phyloP scores from a whole-genome alignment of 805 yeast genomes.

The Ogataea wickerhamii region DNA sequence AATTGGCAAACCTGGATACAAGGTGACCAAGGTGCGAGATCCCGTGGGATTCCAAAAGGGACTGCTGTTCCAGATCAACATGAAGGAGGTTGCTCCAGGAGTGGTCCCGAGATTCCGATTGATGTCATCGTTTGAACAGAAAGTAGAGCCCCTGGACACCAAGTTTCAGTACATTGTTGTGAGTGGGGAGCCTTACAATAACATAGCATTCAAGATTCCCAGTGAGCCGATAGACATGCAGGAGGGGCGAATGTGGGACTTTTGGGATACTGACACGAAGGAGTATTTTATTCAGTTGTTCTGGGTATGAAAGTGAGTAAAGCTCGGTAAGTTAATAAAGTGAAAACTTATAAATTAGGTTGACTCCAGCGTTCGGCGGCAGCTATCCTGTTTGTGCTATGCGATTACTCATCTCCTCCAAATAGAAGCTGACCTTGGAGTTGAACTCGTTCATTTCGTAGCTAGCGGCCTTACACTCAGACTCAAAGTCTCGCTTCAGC shows the following conservation, averaged over 20 bases:
- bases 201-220: constrained; percentile 72
- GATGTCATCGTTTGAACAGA: constrained; percentile 74
- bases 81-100: constrained; percentile 43
- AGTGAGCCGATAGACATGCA: constrained; percentile 44
- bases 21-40: constrained; percentile 65
- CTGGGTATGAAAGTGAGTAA: no score
- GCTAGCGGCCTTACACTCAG: constrained; percentile 51
- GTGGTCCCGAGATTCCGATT: constrained; percentile 64
- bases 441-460: constrained; percentile 52
- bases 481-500: constrained; percentile 43
- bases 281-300: constrained; percentile 71
- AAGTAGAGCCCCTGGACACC: constrained; percentile 41
- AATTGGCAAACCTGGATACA: constrained; percentile 73
- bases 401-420: constrained; percentile 45
- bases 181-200: constrained; percentile 90
- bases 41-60: constrained; percentile 59
- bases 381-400: constrained; percentile 2
- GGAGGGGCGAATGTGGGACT: constrained; percentile 55
- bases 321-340: constrained; percentile 1
- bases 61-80: constrained; percentile 56
- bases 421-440: constrained; percentile 51
- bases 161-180: constrained; percentile 68
- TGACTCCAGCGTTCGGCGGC: no score
- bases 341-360: constrained; percentile 15
- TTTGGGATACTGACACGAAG: constrained; percentile 68